Base-by-base conservation (phyloP, 306 rosid species). In the Coriaria nepalensis region DNA sequence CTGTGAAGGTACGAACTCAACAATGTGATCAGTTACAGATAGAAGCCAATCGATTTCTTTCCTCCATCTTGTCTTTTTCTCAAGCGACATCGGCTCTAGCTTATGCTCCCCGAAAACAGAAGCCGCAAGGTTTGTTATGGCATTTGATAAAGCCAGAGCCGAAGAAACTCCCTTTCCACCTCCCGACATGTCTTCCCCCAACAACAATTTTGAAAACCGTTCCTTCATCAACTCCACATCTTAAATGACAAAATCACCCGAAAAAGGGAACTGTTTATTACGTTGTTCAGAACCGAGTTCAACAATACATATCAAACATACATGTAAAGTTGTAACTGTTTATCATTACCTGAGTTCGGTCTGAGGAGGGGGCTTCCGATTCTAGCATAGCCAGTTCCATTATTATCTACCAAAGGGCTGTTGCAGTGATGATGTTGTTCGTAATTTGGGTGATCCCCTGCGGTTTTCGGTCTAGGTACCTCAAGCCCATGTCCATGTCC, bases 161-260 rank as follows among this genome's bases (percentile, higher is more conserved):
- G 98, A 92, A 64, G 94, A 82, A 63, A 85, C 96, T 45, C 96
- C 98, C 55, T 92, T 92, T 46, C 96, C 98, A 44, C 94, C 96
- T 53, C 96, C 98, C 10, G 98, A 92, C 94, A 92, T 85, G 56
- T 92, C 98, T 67, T 92, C 98, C 41, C 96, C 98, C 60, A 92
- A 47, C 56, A 92, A 96, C 53, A 92, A 68, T 80, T 82, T 92
- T 14, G 88, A 59, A 73, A 92, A 82, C 69, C 77, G 79, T 46
- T 82, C 98, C 73, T 79, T 82, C 71, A 82, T 67, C 87, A 75
- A 12, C 0, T 92, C 94, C 52, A 63, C 45, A 47, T 92, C 96
- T 92, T 70, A 61, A 64, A 34, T 20, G 29, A 35, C 34, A 11
- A 6, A 7, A 35, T 36, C 13, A 50, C 7, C 13, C n/a, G 10